Conservation (phyloP, 176 grass and related monocot species). For the Canna indica region DNA sequence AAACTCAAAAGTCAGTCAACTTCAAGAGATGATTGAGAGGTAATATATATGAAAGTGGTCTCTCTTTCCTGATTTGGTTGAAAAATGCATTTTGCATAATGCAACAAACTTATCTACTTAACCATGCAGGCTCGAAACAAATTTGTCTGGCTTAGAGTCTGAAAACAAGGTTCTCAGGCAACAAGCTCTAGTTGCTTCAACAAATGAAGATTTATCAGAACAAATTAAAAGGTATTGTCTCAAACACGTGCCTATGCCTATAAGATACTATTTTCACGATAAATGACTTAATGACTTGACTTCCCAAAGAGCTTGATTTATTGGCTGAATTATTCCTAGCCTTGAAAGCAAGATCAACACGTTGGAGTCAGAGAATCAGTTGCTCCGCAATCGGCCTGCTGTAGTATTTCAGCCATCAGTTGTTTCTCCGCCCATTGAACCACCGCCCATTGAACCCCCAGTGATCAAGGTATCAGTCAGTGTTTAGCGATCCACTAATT, state of each 20-base stretch:
- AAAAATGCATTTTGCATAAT: not conserved
- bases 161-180: constrained; percentile 50
- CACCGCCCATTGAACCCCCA: constrained; percentile 28
- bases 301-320: not conserved
- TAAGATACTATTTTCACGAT: not conserved
- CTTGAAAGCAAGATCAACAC: constrained; percentile 64
- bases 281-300: constrained; percentile 5
- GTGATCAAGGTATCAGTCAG: constrained; percentile 41
- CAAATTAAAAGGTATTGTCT: constrained; percentile 11
- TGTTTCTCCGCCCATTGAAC: constrained; percentile 33
- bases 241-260: not conserved
- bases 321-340: constrained; percentile 18
- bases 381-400: constrained; percentile 36
- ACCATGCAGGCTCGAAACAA: constrained; percentile 57
- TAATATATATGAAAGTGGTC: constrained; percentile 3
- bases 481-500: constrained; percentile 15
- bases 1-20: constrained; percentile 46
- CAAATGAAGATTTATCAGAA: constrained; percentile 21
- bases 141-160: constrained; percentile 60
- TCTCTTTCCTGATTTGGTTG: not conserved
- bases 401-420: constrained; percentile 15
- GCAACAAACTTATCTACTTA: constrained; percentile 3
- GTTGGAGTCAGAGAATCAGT: constrained; percentile 61
- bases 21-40: constrained; percentile 67
- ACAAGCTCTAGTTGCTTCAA: constrained; percentile 11